These are phyloP conservation scores for Cytospora mali DNA, from an alignment of 2,329 filamentous ascomycete genomes.

Conservation along the genomic window DNA sequence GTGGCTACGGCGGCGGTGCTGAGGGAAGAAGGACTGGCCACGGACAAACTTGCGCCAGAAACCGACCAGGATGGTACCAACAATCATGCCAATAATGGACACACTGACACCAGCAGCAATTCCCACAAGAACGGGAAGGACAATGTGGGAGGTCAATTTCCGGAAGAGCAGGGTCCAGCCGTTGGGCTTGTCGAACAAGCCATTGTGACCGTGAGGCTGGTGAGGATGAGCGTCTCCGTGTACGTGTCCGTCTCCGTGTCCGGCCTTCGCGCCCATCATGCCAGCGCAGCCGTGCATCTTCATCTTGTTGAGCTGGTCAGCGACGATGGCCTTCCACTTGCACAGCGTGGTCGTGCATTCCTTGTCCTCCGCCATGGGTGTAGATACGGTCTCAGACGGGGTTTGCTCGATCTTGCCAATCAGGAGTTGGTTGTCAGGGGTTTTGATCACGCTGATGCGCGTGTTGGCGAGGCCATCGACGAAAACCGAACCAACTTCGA, in stretches of 20 bases:
- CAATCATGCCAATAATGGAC: slow-evolving; percentile 62
- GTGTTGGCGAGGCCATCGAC: slow-evolving; percentile 58
- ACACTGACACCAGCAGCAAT: slow-evolving; percentile 69
- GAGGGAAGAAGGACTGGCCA: slow-evolving; percentile 38
- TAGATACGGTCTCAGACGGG: slow-evolving; percentile 32
- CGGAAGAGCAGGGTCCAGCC: slow-evolving; percentile 53
- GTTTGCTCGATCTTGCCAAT: slow-evolving; percentile 52
- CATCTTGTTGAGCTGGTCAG: slow-evolving; percentile 45
- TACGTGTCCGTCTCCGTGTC: slow-evolving; percentile 20
- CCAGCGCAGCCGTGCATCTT: slow-evolving; percentile 46
- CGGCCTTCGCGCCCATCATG: slow-evolving; percentile 35
- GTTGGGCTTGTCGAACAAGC: slow-evolving; percentile 28
- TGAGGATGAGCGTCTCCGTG: slow-evolving; percentile 18
- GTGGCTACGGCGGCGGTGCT: slow-evolving; percentile 38
- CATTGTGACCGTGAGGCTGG: slow-evolving; percentile 23
- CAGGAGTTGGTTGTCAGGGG: slow-evolving; percentile 55
- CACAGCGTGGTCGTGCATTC: slow-evolving; percentile 53
- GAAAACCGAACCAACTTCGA: slow-evolving; percentile 60
- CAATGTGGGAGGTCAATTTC: slow-evolving; percentile 62
- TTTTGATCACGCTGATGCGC: slow-evolving; percentile 64
- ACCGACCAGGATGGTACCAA: slow-evolving; percentile 64
- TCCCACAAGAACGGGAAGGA: slow-evolving; percentile 70
- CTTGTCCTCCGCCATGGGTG: slow-evolving; percentile 36
- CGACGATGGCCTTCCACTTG: slow-evolving; percentile 56
- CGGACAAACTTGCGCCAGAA: slow-evolving; percentile 59